Base-by-base conservation (phyloP, 805 yeast genomes). In the Hanseniaspora hatyaiensis region DNA sequence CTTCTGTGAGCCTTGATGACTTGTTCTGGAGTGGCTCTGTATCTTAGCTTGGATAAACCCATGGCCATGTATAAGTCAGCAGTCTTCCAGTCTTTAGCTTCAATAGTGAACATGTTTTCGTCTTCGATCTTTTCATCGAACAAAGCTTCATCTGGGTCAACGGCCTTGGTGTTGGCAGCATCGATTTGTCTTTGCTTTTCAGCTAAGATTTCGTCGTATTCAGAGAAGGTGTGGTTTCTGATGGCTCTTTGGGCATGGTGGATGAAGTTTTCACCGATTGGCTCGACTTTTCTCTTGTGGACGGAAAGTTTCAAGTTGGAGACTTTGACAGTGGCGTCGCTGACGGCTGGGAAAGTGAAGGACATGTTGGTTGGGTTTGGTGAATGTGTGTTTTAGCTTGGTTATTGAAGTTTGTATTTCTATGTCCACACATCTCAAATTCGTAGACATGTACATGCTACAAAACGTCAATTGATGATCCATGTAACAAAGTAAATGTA, bases 161-260 rank as follows among this genome's bases (percentile, higher is more conserved):
- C 67, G 31, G 49, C 30, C 42, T 45, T 45, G 49, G 59, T 68
- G 54, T 64, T 72, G 46, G 64, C 64, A 57, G 83, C 94, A 52
- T 77, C 76, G 50, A 67, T 67, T 58, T 74, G 73, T 59, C 83
- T 94, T 66, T 84, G 84, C 68, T 77, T 79, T 63, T 81, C 94
- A 52, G 95, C 95, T 73, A 88, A 94, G 56, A 87, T 70, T 65
- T 82, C 80, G 70, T 92, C 98, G 61, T 77, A 92, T 69, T 92
- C 97, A 49, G 96, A 86, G 95, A 96, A 92, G 42, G 97, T 86
- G 70, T 94, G 96, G 65, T 95, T 95, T 69, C 95, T 80, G 58
- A 88, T 73, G 47, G 94, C 77, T 73, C 98, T 83, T 56, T 95
- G 79, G 51, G 97, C 97, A 62, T 92, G 98, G 45, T 96, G 96